These are phyloP conservation scores for Sanghuangporus baumii DNA, from an alignment of 1,284 basidiomycete genomes.

Conservation along the genomic window DNA sequence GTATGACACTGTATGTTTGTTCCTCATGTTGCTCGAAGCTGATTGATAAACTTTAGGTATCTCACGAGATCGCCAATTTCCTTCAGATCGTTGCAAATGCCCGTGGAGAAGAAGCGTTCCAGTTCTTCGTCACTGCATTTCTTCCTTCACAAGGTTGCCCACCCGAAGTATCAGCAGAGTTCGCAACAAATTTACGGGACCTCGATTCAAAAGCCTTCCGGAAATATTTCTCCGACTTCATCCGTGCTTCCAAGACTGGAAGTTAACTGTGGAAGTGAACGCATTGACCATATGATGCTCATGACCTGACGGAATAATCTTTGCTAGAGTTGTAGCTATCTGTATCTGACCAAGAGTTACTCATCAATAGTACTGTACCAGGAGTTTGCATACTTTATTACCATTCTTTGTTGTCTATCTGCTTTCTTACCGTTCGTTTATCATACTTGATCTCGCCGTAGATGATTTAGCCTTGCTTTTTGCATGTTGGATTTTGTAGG, in stretches of 20 bases:
- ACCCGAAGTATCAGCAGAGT: constrained; percentile 69
- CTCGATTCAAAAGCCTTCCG: constrained; percentile 81
- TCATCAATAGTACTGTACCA: neutral
- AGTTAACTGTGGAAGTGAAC: neutral
- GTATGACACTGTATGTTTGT: constrained; percentile 40
- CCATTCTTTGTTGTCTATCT: neutral
- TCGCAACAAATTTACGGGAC: constrained; percentile 72
- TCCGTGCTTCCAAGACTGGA: constrained; percentile 46
- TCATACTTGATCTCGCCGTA: neutral
- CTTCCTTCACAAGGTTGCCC: constrained; percentile 91
- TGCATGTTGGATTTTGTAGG: neutral
- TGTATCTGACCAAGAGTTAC: neutral
- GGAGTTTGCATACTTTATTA: constrained; percentile 1
- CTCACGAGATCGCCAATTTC: constrained; percentile 83
- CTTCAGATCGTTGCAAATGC: constrained; percentile 76
- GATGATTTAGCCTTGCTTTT: neutral
- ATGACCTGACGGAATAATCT: neutral
- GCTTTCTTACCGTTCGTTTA: neutral
- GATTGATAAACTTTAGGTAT: constrained; percentile 48
- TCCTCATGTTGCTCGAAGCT: neutral
- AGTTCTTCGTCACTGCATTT: constrained; percentile 77
- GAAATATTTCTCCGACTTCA: constrained; percentile 86
- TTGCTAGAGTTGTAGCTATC: neutral
- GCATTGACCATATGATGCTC: neutral
- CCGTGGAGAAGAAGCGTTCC: constrained; percentile 79